Base-by-base conservation (phyloP, 202 grass and related monocot genomes). In the Zizania palustris region DNA sequence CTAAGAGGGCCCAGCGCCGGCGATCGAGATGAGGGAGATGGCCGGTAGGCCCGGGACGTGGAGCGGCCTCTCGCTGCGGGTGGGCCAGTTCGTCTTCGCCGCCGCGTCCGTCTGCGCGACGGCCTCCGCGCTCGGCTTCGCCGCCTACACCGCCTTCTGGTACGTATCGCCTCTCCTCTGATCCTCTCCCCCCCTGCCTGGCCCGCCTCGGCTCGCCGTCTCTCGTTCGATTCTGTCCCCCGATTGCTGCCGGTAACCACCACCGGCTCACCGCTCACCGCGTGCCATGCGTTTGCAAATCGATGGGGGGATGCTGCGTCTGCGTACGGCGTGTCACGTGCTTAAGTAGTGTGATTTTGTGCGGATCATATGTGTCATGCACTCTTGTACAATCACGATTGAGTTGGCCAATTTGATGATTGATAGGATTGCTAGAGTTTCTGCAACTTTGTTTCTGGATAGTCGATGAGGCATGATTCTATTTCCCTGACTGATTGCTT, bases 131-230 rank as follows among this genome's bases (percentile, higher is more conserved):
- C 40, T 65, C 19, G 91, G 87, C 11, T 98, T 95, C 87, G 78
- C 91, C 72, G 88, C 72, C 86, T 98, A 92, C 95, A 95, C 95
- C 59, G 89, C 95, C 80, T 98, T 95, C 85, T 98, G 91, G 95
- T 98, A 85, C 44, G 6, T 0, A 3, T 39, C 34, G 20, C 55
- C 33, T 13, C 33, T 34, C 9, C 22, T 19, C 73, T 6, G 37
- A 40, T n/a, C 56, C 15, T 39, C 10, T 28, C 28, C 28, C 28
- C 28, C 28, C 28, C n/a, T n/a, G 28, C 28, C 28, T 28, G 28
- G 28, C 28, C 28, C 28, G 28, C 28, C 11, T 13, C 43, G 60
- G 42, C 48, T 63, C 45, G 13, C 33, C 18, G 45, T 3, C 40
- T 69, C 20, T 20, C 51, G n/a, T 55, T 20, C 6, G 6, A 55